phyloP scores from a whole-genome alignment of 768 basidiomycete genomes.

The Amanita molliuscula region DNA sequence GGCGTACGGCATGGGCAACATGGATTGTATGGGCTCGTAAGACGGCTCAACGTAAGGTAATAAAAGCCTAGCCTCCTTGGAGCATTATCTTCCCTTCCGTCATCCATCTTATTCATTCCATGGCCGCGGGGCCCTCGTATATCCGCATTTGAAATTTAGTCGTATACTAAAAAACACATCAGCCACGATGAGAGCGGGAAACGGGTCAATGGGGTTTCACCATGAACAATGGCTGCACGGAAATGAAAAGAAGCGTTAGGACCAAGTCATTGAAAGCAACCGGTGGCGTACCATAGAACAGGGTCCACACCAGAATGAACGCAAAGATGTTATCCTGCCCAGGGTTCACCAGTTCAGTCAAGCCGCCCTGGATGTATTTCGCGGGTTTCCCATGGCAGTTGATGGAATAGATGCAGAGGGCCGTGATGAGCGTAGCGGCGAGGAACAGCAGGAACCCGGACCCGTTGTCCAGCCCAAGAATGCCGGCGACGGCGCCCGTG shows the following conservation, averaged over 20 bases:
- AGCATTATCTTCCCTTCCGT: background rate
- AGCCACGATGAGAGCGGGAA: background rate
- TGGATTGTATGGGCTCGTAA: background rate
- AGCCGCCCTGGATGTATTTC: constrained; percentile 54
- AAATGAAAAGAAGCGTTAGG: background rate
- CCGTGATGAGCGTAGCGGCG: constrained; percentile 54
- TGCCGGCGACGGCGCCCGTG: constrained; percentile 79
- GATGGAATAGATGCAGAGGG: constrained; percentile 51
- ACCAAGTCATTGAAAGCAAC: background rate
- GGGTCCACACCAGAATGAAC: constrained; percentile 88
- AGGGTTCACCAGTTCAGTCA: constrained; percentile 64
- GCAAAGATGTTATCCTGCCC: constrained; percentile 89
- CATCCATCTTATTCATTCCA: background rate
- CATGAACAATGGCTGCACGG: constrained; percentile 35
- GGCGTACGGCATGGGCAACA: background rate
- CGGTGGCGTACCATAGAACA: constrained; percentile 71
- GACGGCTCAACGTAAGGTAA: background rate
- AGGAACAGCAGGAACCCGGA: constrained; percentile 75
- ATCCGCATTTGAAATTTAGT: constrained; percentile 11
- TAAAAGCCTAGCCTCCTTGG: background rate
- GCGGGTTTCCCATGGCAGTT: constrained; percentile 61
- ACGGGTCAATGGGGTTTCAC: constrained; percentile 19
- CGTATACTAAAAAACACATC: constrained; percentile 12
- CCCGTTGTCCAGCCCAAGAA: constrained; percentile 82
- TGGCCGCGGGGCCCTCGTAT: background rate